A percentile compares a stretch with the other conserved stretches of the same genome.
phyloP scores from a whole-genome alignment of 495 filamentous ascomycete species.

The Sabuloglossum arenarium region DNA sequence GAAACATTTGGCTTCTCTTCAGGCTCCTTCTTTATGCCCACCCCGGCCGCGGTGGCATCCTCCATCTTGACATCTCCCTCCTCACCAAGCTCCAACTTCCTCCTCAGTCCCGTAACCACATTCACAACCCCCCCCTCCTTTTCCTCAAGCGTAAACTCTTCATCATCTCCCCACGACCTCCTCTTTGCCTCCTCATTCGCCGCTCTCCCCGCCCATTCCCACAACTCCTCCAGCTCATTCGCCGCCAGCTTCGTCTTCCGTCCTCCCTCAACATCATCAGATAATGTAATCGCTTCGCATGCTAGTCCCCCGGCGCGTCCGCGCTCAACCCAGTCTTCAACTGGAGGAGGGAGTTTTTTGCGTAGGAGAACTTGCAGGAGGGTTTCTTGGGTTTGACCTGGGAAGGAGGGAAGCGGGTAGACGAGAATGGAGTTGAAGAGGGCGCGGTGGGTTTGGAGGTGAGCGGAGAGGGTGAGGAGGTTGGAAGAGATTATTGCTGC shows the following conservation, averaged over 20 bases:
- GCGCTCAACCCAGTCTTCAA: conserved; percentile 50
- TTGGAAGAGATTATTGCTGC: conserved; percentile 42
- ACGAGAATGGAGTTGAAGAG: conserved; percentile 40
- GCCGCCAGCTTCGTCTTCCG: conserved; percentile 2
- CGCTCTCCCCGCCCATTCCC: conserved; percentile 17
- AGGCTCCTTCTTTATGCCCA: background rate
- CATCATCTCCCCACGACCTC: conserved; percentile 32
- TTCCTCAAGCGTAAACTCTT: conserved; percentile 44
- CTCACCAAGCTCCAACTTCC: conserved; percentile 7
- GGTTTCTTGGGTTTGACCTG: conserved; percentile 31
- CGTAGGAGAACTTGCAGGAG: conserved; percentile 44
- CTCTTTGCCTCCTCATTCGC: conserved; percentile 28
- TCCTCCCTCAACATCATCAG: background rate
- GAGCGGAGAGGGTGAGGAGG: conserved; percentile 34
- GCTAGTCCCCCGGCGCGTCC: conserved; percentile 27
- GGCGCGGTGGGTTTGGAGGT: conserved; percentile 33
- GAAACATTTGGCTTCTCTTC: background rate
- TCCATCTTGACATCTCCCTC: conserved; percentile 7
- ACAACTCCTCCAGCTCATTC: conserved; percentile 10
- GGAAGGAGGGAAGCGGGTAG: conserved; percentile 64
- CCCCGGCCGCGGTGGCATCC: conserved; percentile 3
- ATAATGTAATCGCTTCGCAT: conserved; percentile 15
- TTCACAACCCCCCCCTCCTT: conserved; percentile 41
- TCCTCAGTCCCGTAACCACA: conserved; percentile 44
- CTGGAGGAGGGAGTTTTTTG: conserved; percentile 59